Percentiles rank a stretch among this genome's conserved stretches.
Evolutionary conservation across 176 grass and related monocot genomes (phyloP).

Genomic region (Zoysia japonica): DNA sequence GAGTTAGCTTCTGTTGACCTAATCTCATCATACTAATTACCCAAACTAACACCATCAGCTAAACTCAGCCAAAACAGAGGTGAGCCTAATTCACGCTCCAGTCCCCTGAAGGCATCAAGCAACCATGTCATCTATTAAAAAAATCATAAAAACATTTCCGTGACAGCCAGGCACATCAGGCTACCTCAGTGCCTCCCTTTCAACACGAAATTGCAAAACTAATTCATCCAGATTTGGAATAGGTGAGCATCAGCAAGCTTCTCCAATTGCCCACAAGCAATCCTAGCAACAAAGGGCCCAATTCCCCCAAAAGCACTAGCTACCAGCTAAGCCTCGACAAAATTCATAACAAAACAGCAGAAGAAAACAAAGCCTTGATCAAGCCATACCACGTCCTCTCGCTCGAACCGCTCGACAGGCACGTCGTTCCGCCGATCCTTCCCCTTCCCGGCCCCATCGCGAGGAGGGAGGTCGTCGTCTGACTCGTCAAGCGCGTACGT

Average conservation of each 20-base stretch:
- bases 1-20: neutral
- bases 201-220: conserved; percentile 22
- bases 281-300: conserved; percentile 25
- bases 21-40: conserved; percentile 21
- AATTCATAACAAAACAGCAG: conserved; percentile 23
- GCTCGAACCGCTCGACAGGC: conserved; percentile 61
- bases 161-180: neutral
- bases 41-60: conserved; percentile 17
- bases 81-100: conserved; percentile 31
- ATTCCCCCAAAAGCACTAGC: neutral
- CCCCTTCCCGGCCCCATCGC: conserved; percentile 38
- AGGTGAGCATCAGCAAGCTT: conserved; percentile 2
- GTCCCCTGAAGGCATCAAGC: neutral
- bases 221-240: conserved; percentile 5
- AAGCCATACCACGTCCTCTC: conserved; percentile 71
- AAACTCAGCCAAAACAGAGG: conserved; percentile 5
- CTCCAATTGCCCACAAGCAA: conserved; percentile 2
- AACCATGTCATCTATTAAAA: conserved; percentile 1
- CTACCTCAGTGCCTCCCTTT: neutral
- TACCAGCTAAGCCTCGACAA: conserved; percentile 36
- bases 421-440: conserved; percentile 59
- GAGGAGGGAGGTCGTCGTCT: conserved; percentile 72
- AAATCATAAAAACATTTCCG: conserved; percentile 6
- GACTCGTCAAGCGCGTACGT: conserved; percentile 81
- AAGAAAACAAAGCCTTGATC: conserved; percentile 15